Base-by-base conservation (phyloP, 176 grass and related monocot genomes). In the Pontederia crassipes region DNA sequence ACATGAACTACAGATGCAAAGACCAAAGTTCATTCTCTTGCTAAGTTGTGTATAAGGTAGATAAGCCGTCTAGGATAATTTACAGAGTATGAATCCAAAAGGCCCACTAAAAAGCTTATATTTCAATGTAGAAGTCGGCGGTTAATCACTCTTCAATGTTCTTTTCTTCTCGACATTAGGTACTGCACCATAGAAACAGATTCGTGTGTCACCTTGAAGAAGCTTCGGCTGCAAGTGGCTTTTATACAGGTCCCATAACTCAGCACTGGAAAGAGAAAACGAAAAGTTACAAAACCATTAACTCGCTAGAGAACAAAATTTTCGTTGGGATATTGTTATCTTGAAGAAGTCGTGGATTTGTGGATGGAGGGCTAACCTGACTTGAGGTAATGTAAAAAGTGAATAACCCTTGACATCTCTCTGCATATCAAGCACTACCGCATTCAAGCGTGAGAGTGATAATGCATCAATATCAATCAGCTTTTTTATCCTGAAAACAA, bases 181-280 rank as follows among this genome's bases (percentile, higher is more conserved):
- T 16, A 96, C 63, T 11, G 78, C 73, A 64, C 92, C 87, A 29
- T 91, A 97, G 26, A 97, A 88, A 82, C 92, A 91, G 66, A 97
- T 80, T 66, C 78, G 72, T 0, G 59, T 76, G 10, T 90, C 76
- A 20, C 76, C 73, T 49, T 51, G 49, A 48, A 62, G 71, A 75
- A 91, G 74, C 74, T 82, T 88, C 48, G 67, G 73, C 57, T 80
- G 87, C 51, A 97, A 69, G 69, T 88, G 86, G 48, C 81, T 79
- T 64, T 80, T 85, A 72, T 81, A 97, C 66, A 97, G 79, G 27
- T 88, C 87, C 92, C 92, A 97, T 57, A 97, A 91, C 55, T 91
- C 92, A 47, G 73, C 74, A 73, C 92, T 97, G 75, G 61, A 80
- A 32, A 75, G 18, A 63, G 40, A 20, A 69, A 55, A 75, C 1